Percentiles rank a stretch among this genome's conserved stretches.
Conservation (phyloP, 257 asterid species). For the Nicotiana tabacum region DNA sequence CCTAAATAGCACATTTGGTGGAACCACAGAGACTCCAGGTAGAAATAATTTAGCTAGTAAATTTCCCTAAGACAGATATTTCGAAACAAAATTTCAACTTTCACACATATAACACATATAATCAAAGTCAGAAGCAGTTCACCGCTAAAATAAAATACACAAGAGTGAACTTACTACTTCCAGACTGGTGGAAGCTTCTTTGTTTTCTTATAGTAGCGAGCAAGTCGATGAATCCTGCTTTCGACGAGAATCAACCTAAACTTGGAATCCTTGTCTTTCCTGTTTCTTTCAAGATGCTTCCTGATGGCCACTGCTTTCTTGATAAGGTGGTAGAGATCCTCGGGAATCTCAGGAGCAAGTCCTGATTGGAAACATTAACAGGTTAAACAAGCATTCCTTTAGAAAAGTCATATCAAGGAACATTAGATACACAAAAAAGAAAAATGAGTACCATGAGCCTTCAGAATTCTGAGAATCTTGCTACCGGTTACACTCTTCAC, state of each 20-base stretch:
- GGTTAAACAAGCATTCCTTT: not conserved
- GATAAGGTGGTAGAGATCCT: conserved; percentile 35
- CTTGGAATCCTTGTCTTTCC: conserved; percentile 40
- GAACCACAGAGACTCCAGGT: not conserved
- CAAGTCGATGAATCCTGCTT: conserved; percentile 39
- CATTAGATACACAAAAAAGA: not conserved
- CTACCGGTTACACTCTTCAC: conserved; percentile 39
- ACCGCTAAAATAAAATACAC: not conserved
- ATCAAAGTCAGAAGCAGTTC: not conserved
- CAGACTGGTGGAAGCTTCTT: conserved; percentile 45
- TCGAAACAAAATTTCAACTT: not conserved
- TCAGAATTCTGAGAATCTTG: conserved; percentile 34
- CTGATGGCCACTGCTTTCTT: conserved; percentile 45
- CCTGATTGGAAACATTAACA: conserved; percentile 6
- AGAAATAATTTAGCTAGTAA: not conserved
- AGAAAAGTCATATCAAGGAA: not conserved
- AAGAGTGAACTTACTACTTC: conserved; percentile 29
- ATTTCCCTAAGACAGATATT: not conserved
- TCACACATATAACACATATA: not conserved
- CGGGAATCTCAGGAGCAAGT: conserved; percentile 39
- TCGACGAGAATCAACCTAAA: conserved; percentile 41
- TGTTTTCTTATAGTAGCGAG: conserved; percentile 42
- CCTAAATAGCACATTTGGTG: not conserved
- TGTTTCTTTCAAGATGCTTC: conserved; percentile 38
- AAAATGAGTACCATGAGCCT: conserved; percentile 29